phyloP scores from a whole-genome alignment of 441 rosid genomes.

The Aquilaria agallochum region DNA sequence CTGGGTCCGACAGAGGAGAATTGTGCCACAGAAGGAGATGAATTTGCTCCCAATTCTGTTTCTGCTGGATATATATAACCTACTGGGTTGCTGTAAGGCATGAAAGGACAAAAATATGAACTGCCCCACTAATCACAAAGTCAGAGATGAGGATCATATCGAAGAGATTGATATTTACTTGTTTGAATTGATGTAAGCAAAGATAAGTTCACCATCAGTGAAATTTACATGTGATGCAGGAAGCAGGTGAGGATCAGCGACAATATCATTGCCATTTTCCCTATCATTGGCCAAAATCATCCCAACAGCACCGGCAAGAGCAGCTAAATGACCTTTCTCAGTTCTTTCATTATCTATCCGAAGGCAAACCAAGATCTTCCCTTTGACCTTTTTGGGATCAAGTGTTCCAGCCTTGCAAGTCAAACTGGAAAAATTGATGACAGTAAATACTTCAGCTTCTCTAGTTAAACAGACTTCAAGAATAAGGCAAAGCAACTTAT shows the following conservation, averaged over 20 bases:
- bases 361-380: slow-evolving; percentile 65
- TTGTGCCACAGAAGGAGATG: slow-evolving; percentile 41
- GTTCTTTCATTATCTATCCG: slow-evolving; percentile 31
- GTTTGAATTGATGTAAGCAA: slow-evolving; percentile 38
- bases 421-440: slow-evolving; percentile 17
- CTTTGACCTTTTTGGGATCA: slow-evolving; percentile 48
- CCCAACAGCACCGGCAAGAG: slow-evolving; percentile 52
- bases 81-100: slow-evolving; percentile 22
- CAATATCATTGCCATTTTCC: slow-evolving; percentile 24
- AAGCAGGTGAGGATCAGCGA: slow-evolving; percentile 51
- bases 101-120: neutral
- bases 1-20: slow-evolving; percentile 58
- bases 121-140: too few relatives aligned
- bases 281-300: slow-evolving; percentile 56
- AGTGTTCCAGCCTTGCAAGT: slow-evolving; percentile 36
- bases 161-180: slow-evolving; percentile 17
- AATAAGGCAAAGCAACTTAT: neutral
- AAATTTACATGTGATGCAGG: slow-evolving; percentile 50
- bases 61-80: slow-evolving; percentile 27
- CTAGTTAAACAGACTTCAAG: neutral
- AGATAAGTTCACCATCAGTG: slow-evolving; percentile 36
- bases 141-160: too few relatives aligned
- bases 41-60: slow-evolving; percentile 18
- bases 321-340: slow-evolving; percentile 35
- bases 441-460: neutral